Evolutionary conservation across 106 monocot genomes (phyloP).

Genomic region (Dendrobium officinale): DNA sequence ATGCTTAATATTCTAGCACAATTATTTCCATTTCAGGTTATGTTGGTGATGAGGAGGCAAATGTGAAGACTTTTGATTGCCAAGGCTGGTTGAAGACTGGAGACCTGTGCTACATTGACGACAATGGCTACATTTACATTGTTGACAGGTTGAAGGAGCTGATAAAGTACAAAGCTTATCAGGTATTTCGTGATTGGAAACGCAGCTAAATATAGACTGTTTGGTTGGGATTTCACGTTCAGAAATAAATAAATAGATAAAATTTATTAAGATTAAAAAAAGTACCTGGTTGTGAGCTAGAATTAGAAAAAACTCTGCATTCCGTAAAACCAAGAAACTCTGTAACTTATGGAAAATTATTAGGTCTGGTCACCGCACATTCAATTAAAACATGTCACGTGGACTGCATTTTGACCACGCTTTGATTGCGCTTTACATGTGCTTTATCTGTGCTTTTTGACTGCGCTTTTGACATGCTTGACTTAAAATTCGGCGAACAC

Average conservation of each 20-base stretch:
- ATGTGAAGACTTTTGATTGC: slow-evolving; percentile 21
- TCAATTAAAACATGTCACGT: too few species aligned
- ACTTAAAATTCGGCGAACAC: too few species aligned
- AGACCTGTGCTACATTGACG: slow-evolving; percentile 47
- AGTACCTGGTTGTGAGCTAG: too few species aligned
- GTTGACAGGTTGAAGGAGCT: slow-evolving; percentile 55
- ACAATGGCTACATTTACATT: slow-evolving; percentile 36
- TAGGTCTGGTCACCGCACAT: too few species aligned
- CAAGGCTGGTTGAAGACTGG: slow-evolving; percentile 77
- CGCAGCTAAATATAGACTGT: neutral
- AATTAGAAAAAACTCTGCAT: neutral
- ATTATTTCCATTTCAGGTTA: slow-evolving; percentile 24
- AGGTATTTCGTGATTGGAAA: slow-evolving; percentile 15
- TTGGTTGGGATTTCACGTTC: too few species aligned
- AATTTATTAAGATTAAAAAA: too few species aligned
- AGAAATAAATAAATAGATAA: too few species aligned
- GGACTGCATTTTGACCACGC: too few species aligned
- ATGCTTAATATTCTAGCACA: too few species aligned
- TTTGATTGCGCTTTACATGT: too few species aligned
- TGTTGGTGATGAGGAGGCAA: slow-evolving; percentile 46
- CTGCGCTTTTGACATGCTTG: too few species aligned
- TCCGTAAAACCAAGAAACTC: neutral
- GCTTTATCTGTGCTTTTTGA: too few species aligned
- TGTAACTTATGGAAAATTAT: neutral
- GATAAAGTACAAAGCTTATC: slow-evolving; percentile 57